phyloP scores from a whole-genome alignment of 805 yeast species.

The Cyberlindnera euphorbiae region DNA sequence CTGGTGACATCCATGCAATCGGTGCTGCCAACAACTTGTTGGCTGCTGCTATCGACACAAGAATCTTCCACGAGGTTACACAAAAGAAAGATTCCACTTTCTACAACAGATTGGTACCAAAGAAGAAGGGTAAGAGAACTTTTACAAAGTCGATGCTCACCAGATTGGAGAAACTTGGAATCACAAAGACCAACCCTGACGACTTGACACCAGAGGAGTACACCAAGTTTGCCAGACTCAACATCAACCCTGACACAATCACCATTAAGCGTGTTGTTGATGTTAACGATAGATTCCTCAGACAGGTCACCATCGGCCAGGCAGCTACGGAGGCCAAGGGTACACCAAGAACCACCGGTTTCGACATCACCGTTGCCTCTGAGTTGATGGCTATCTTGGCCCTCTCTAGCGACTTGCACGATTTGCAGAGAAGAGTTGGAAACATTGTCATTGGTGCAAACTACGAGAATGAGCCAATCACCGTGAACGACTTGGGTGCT shows the following conservation, averaged over 20 bases:
- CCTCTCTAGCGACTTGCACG: conserved; percentile 61
- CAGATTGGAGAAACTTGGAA: conserved; percentile 65
- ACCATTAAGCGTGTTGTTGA: conserved; percentile 84
- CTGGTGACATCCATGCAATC: conserved; percentile 85
- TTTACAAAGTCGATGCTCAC: conserved; percentile 66
- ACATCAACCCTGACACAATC: conserved; percentile 74
- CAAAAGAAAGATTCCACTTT: conserved; percentile 67
- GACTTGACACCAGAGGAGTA: conserved; percentile 68
- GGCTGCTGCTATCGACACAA: conserved; percentile 82
- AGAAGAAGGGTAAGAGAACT: conserved; percentile 62
- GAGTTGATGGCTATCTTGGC: conserved; percentile 87
- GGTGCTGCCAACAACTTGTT: conserved; percentile 76
- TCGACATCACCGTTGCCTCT: conserved; percentile 81
- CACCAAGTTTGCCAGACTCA: conserved; percentile 58
- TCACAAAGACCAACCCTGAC: conserved; percentile 65
- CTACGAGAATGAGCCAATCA: conserved; percentile 63
- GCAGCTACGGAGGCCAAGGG: conserved; percentile 75
- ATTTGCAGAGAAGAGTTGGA: conserved; percentile 72
- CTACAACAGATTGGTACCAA: conserved; percentile 71
- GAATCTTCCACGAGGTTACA: conserved; percentile 79
- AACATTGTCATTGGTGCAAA: conserved; percentile 71
- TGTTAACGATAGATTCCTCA: conserved; percentile 73
- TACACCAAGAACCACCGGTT: conserved; percentile 66
- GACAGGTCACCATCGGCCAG: conserved; percentile 76
- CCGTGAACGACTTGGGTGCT: conserved; percentile 80